These are phyloP conservation scores for Astrocystis sublimbata DNA, from an alignment of 495 filamentous ascomycete genomes.

Conservation along the genomic window DNA sequence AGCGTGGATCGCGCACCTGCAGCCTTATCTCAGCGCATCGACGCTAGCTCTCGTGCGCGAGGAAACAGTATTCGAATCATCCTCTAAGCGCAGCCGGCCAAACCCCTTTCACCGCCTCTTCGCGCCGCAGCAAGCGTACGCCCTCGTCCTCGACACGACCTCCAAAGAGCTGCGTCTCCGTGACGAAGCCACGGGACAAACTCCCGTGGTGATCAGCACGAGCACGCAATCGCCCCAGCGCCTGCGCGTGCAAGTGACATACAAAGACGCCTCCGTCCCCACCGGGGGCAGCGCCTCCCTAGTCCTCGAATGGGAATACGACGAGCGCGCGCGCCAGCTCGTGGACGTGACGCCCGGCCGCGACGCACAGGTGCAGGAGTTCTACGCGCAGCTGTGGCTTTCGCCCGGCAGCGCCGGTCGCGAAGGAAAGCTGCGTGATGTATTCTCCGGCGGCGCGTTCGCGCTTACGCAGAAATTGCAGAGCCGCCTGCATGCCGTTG, in stretches of 20 bases:
- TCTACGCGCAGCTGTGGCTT: slow-evolving; percentile 84
- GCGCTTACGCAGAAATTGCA: slow-evolving; percentile 64
- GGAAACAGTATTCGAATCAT: slow-evolving; percentile 6
- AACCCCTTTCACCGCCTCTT: slow-evolving; percentile 10
- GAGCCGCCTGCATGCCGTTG: slow-evolving; percentile 85
- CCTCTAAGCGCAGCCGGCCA: slow-evolving; percentile 5
- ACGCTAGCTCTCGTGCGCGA: slow-evolving; percentile 58
- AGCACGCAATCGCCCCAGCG: too few relatives aligned
- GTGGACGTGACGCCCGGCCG: slow-evolving; percentile 76
- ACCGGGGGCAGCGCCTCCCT: slow-evolving; percentile 46
- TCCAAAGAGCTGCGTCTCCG: slow-evolving; percentile 61
- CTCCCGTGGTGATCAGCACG: slow-evolving; percentile 67
- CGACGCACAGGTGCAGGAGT: slow-evolving; percentile 80
- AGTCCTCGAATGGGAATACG: slow-evolving; percentile 77
- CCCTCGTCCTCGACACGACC: background rate
- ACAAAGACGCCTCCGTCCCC: slow-evolving; percentile 4
- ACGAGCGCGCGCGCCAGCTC: slow-evolving; percentile 79
- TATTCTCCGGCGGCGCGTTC: slow-evolving; percentile 71
- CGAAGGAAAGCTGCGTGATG: slow-evolving; percentile 68
- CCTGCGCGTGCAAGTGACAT: background rate
- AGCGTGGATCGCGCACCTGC: slow-evolving; percentile 46
- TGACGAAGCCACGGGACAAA: slow-evolving; percentile 69
- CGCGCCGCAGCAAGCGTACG: slow-evolving; percentile 1
- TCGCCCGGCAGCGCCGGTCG: slow-evolving; percentile 71
- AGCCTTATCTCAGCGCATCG: slow-evolving; percentile 62